phyloP scores from a whole-genome alignment of 2,329 filamentous ascomycete genomes.

The Epichloe uncinata region DNA sequence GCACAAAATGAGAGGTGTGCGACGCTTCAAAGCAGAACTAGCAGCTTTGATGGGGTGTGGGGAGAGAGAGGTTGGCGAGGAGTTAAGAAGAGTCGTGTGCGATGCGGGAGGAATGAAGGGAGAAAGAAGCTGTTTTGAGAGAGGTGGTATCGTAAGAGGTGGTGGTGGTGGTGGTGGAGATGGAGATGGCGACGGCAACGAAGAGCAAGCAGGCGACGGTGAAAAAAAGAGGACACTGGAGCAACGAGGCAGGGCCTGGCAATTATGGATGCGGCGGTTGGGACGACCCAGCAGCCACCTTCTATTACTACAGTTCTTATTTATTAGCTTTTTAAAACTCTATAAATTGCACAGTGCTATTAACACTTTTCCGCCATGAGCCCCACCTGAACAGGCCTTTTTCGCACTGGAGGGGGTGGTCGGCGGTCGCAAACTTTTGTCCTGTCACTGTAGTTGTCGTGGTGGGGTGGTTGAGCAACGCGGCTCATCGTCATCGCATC shows the following conservation, averaged over 20 bases:
- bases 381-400: too few relatives aligned
- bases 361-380: too few relatives aligned
- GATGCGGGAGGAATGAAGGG: slow-evolving; percentile 4
- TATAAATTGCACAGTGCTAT: too few relatives aligned
- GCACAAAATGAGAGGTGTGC: slow-evolving; percentile 12
- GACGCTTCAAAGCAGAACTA: slow-evolving; percentile 9
- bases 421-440: too few relatives aligned
- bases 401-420: too few relatives aligned
- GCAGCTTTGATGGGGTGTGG: neutral
- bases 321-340: too few relatives aligned
- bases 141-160: neutral
- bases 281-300: neutral
- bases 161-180: neutral
- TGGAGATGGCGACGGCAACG: neutral
- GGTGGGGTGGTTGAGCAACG: too few relatives aligned
- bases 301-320: too few relatives aligned
- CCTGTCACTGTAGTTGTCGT: too few relatives aligned
- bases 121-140: slow-evolving; percentile 4
- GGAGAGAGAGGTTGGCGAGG: neutral
- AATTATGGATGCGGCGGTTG: neutral
- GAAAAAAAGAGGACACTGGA: neutral
- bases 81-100: slow-evolving; percentile 2
- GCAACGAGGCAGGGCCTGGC: neutral
- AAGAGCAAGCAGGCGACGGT: neutral
- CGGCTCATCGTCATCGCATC: too few relatives aligned